Percentiles rank a stretch among this genome's conserved stretches.
Evolutionary conservation across 73 alveolate genomes (phyloP).

Genomic region (Tetrahymena thermophila): DNA sequence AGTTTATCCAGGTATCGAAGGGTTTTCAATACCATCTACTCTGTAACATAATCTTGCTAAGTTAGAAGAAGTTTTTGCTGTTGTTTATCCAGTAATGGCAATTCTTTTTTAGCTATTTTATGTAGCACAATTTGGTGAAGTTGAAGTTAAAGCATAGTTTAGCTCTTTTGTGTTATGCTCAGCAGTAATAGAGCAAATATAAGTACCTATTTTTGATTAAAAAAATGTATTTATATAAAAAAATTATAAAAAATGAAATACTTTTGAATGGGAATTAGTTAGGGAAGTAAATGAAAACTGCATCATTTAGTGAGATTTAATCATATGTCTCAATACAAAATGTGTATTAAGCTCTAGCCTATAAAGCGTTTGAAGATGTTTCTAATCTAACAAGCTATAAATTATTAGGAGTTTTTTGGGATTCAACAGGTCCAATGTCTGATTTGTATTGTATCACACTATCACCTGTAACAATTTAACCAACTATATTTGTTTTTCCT

Average conservation of each 20-base stretch:
- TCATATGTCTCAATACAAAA: constrained; percentile 5
- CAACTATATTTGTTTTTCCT: constrained; percentile 5
- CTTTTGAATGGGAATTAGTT: constrained; percentile 15
- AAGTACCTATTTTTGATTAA: neutral
- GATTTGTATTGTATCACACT: constrained; percentile 4
- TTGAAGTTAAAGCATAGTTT: neutral
- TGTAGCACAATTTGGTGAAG: constrained; percentile 22
- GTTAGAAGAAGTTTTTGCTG: neutral
- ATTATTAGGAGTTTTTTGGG: constrained; percentile 18
- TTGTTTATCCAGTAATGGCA: neutral
- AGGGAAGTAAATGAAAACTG: constrained; percentile 24
- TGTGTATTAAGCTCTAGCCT: constrained; percentile 25
- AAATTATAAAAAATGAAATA: neutral
- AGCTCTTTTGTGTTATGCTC: constrained; percentile 11
- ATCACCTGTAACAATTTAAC: neutral
- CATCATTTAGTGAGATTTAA: constrained; percentile 4
- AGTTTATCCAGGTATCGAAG: constrained; percentile 19
- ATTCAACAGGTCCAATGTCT: constrained; percentile 8
- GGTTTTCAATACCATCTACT: constrained; percentile 16
- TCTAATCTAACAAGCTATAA: constrained; percentile 2
- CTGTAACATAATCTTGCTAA: constrained; percentile 12
- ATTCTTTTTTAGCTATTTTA: constrained; percentile 21
- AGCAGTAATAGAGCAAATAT: constrained; percentile 11
- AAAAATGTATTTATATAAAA: neutral
- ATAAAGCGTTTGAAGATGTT: constrained; percentile 12